phyloP scores from a whole-genome alignment of 495 filamentous ascomycete genomes.

The Neurospora tetrasperma region DNA sequence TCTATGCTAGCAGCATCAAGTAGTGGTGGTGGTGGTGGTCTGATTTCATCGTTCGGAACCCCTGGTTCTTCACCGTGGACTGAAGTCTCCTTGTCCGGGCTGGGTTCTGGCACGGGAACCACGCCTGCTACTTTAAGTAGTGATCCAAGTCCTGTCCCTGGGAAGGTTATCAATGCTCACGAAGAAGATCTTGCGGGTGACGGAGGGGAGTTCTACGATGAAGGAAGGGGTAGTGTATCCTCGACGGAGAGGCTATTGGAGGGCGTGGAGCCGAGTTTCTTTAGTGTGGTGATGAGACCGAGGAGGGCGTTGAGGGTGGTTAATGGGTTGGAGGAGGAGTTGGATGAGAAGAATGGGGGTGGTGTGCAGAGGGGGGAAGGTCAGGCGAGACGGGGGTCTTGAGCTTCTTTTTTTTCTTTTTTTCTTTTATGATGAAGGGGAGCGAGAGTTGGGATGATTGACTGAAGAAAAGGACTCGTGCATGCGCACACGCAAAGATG shows the following conservation, averaged over 20 bases:
- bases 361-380: not conserved
- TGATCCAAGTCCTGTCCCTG: not conserved
- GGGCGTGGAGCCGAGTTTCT: slow-evolving; percentile 61
- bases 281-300: slow-evolving; percentile 61
- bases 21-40: no score
- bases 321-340: slow-evolving; percentile 39
- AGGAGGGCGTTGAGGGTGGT: slow-evolving; percentile 63
- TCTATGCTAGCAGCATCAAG: no score
- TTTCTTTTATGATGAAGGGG: no score
- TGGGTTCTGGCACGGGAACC: not conserved
- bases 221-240: slow-evolving; percentile 24
- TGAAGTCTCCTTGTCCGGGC: not conserved
- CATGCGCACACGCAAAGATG: not conserved
- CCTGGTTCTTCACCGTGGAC: not conserved
- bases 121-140: not conserved
- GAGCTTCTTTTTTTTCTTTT: not conserved
- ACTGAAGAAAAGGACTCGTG: not conserved
- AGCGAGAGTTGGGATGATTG: not conserved
- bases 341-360: slow-evolving; percentile 1
- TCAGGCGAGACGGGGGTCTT: not conserved
- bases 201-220: slow-evolving; percentile 9
- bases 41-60: not conserved
- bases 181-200: not conserved
- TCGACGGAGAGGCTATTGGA: slow-evolving; percentile 46
- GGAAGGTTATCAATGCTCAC: not conserved